A percentile compares a stretch with the other conserved stretches of the same genome.
Evolutionary conservation across 1,139 yeast genomes (phyloP).

Genomic region (Barnettozyma hawaiiensis): DNA sequence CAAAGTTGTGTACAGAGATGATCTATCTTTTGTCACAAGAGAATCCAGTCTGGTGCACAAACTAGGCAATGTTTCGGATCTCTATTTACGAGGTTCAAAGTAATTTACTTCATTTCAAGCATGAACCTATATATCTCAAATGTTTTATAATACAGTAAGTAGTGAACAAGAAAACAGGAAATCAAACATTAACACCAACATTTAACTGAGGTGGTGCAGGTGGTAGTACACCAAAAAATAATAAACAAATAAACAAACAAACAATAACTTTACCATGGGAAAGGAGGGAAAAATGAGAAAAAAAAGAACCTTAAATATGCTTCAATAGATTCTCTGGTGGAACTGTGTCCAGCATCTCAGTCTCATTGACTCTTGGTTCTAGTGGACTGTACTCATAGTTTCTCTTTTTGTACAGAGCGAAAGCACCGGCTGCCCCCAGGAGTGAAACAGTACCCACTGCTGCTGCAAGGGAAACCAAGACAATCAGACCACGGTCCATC

Average conservation of each 20-base stretch:
- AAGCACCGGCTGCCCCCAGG: slow-evolving; percentile 57
- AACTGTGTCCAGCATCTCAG: slow-evolving; percentile 56
- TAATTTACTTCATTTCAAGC: neutral
- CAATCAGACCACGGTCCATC: slow-evolving; percentile 65
- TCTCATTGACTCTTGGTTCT: slow-evolving; percentile 48
- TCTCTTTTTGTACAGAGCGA: slow-evolving; percentile 46
- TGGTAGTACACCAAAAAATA: neutral
- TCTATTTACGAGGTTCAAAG: neutral
- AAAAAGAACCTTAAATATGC: slow-evolving; percentile 24
- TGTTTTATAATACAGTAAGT: neutral
- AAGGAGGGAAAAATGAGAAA: no score
- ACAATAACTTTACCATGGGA: no score
- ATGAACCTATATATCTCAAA: neutral
- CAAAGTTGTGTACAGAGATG: slow-evolving; percentile 9
- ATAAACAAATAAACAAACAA: no score
- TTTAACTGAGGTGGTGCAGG: neutral
- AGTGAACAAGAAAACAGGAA: neutral
- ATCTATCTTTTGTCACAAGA: slow-evolving; percentile 15
- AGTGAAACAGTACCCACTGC: slow-evolving; percentile 76
- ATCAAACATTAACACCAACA: neutral
- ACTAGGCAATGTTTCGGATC: neutral
- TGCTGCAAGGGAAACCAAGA: slow-evolving; percentile 81
- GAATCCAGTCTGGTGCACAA: slow-evolving; percentile 23
- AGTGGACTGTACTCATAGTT: slow-evolving; percentile 34
- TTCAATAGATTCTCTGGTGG: slow-evolving; percentile 53